A percentile compares a stretch with the other conserved stretches of the same genome.
Evolutionary conservation across 305 asterid genomes (phyloP).

Genomic region (Solanum hybrid): DNA sequence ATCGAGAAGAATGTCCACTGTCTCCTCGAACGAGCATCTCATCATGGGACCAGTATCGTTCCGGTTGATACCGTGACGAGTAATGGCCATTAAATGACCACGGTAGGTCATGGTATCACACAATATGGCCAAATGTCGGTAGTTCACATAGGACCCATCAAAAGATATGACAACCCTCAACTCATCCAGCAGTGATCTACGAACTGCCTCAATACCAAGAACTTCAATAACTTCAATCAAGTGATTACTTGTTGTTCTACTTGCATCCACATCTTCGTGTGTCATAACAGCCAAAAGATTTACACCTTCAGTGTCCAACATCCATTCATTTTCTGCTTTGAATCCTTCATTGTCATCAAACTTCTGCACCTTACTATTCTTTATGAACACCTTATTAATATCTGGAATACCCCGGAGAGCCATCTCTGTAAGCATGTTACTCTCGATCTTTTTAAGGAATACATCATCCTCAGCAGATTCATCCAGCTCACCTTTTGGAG

Average conservation of each 20-base stretch:
- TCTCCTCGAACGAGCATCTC: conserved; percentile 98
- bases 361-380: conserved; percentile 64
- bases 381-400: conserved; percentile 89
- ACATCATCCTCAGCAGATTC: conserved; percentile 98
- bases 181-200: conserved; percentile 84
- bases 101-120: conserved; percentile 99
- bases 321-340: conserved; percentile 89
- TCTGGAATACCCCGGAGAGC: conserved; percentile 98
- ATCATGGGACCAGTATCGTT: conserved; percentile 97
- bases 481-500: conserved; percentile 90
- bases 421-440: conserved; percentile 99
- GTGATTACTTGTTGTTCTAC: conserved; percentile 93
- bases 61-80: conserved; percentile 92
- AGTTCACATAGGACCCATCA: conserved; percentile 95
- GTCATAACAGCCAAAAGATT: conserved; percentile 90
- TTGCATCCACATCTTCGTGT: conserved; percentile 90
- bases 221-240: conserved; percentile 92
- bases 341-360: conserved; percentile 82
- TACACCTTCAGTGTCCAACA: conserved; percentile 97
- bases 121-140: conserved; percentile 84
- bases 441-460: conserved; percentile 88
- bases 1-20: conserved; percentile 96
- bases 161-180: conserved; percentile 92
- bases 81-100: conserved; percentile 97
- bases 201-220: conserved; percentile 97